Base-by-base conservation (phyloP, 768 basidiomycete genomes). In the Trametes punicea region DNA sequence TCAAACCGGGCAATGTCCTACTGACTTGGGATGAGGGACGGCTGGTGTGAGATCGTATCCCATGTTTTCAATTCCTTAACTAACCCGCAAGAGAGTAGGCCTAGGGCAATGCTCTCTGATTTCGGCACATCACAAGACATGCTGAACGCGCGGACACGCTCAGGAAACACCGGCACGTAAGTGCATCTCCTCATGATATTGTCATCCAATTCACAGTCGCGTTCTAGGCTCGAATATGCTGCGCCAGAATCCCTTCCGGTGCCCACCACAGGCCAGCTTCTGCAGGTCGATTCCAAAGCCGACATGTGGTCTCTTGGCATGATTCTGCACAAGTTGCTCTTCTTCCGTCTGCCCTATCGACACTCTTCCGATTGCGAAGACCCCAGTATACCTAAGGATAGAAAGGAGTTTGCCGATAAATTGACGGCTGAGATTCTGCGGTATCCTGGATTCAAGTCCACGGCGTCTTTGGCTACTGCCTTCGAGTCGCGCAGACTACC, bases 271-370 rank as follows among this genome's bases (percentile, higher is more conserved):
- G 90, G 90, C 0, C 70, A 78, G 20, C 81, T 90, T 7, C 77
- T 75, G 7, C 85, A 88, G 42, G 78, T 92, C 2, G 88, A 91
- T 64, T 91, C 92, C 0, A 94, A 94, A 65, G 82, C 90, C 4
- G 95, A 98, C 67, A 93, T 97, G 85, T 98, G 96, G 95, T 92
- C 91, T 5, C 77, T 98, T 15, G 95, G 95, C 60, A 93, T 98
- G 88, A 91, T 98, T 53, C 77, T 98, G 16, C 86, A 98, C 75
- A 95, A 93, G 64, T 78, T 98, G 58, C 73, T 96, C 1, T 98
- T 97, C 74, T 93, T 98, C 73, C 82, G 83, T 30, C 71, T 96
- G 18, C 95, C 96, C 0, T 98, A 93, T 65, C 79, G 77, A 16
- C 84, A 91, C 61, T 85, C 88, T 1, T 75, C 84, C 1, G 79